Conservation (phyloP, 1,139 yeast species). For the Geotrichum aggregatum region DNA sequence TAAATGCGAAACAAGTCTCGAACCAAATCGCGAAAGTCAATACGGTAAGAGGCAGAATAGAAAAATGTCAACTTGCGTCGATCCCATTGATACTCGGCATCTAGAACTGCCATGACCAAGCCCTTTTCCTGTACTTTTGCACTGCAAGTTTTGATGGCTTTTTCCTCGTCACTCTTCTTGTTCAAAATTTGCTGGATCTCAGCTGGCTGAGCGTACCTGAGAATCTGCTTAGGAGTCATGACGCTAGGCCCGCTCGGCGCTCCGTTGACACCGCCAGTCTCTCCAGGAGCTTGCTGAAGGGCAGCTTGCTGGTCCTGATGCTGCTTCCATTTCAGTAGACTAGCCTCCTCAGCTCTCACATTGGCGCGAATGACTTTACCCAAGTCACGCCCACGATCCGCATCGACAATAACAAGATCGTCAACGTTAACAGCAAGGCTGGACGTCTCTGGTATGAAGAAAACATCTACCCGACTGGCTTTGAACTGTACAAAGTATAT, state of each 20-base stretch:
- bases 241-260: slow-evolving; percentile 10
- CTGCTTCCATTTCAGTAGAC: slow-evolving; percentile 73
- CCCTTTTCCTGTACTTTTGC: slow-evolving; percentile 53
- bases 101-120: slow-evolving; percentile 49
- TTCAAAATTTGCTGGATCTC: slow-evolving; percentile 58
- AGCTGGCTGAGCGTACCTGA: slow-evolving; percentile 60
- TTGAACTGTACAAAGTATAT: slow-evolving; percentile 77
- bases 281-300: slow-evolving; percentile 39
- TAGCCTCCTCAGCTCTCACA: slow-evolving; percentile 70
- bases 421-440: slow-evolving; percentile 56
- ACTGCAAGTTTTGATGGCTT: slow-evolving; percentile 58
- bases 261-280: slow-evolving; percentile 27
- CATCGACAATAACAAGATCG: slow-evolving; percentile 90
- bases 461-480: slow-evolving; percentile 80
- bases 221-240: slow-evolving; percentile 62
- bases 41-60: slow-evolving; percentile 75
- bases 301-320: slow-evolving; percentile 72
- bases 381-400: slow-evolving; percentile 92
- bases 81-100: slow-evolving; percentile 94
- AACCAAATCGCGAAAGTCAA: slow-evolving; percentile 88
- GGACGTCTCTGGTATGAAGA: slow-evolving; percentile 55
- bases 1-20: slow-evolving; percentile 88
- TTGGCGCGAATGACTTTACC: slow-evolving; percentile 71
- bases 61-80: slow-evolving; percentile 89
- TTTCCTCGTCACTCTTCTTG: slow-evolving; percentile 67